phyloP scores from a whole-genome alignment of 2,329 filamentous ascomycete species.

The Amphichorda felina region DNA sequence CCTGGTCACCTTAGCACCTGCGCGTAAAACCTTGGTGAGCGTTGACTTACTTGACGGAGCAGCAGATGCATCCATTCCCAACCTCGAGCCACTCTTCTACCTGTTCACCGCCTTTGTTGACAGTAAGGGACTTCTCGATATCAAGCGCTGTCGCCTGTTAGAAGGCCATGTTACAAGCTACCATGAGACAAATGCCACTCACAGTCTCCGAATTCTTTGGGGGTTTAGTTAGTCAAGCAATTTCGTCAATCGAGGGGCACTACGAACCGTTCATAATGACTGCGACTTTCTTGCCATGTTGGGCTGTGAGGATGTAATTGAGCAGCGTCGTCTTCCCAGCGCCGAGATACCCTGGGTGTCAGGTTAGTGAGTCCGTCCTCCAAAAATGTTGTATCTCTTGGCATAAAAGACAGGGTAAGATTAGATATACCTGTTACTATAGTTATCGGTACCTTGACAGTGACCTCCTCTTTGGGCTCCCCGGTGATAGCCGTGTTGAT shows the following conservation, averaged over 20 bases:
- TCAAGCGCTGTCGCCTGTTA: conserved; percentile 53
- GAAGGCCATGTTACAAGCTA: neutral
- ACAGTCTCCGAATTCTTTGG: conserved; percentile 70
- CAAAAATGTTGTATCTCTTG: no score
- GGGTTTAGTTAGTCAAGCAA: neutral
- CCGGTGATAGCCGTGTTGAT: conserved; percentile 30
- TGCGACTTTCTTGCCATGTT: conserved; percentile 95
- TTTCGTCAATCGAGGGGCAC: neutral
- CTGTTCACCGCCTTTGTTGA: conserved; percentile 71
- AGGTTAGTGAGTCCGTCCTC: neutral
- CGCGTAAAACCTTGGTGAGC: no score
- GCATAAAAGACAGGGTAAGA: neutral
- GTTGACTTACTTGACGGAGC: conserved; percentile 82
- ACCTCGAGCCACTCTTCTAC: conserved; percentile 94
- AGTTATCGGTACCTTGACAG: conserved; percentile 66
- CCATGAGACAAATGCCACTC: conserved; percentile 17
- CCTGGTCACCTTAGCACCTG: conserved; percentile 27
- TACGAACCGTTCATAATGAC: conserved; percentile 78
- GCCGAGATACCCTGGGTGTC: conserved; percentile 66
- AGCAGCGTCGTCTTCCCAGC: conserved; percentile 91
- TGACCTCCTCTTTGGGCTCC: conserved; percentile 33
- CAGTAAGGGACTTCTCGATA: conserved; percentile 90
- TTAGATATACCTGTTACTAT: conserved; percentile 58
- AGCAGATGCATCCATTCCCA: conserved; percentile 95
- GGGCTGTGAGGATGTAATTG: conserved; percentile 90